Evolutionary conservation across 1,284 basidiomycete genomes (phyloP), one percentile per base, ranked within the genome.

Genomic region (Moniliella sp.): DNA sequence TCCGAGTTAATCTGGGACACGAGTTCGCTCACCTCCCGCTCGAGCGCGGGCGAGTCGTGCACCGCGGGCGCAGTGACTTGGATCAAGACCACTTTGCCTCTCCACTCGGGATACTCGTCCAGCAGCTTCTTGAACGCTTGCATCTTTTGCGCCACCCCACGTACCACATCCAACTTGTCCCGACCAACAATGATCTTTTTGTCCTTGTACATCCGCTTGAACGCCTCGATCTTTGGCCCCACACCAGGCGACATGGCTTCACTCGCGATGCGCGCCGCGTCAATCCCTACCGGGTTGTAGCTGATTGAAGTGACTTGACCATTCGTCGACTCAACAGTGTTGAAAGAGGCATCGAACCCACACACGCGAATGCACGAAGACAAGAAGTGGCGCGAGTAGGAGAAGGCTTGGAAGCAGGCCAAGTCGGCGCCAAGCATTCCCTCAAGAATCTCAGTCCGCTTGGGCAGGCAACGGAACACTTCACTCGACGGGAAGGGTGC

Each of bases 181-280:
- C 91, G 70, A 10, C 84, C 88, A 17, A 97, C 78, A 38, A 97
- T 83, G 53, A 97, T 93, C 70, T 93, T 94, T 70, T 93, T 93
- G 48, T 79, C 83, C 48, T 80, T 75, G 64, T 97, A 97, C 28
- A 94, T 65, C 19, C 75, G 68, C 23, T 74, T 69, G 1, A 97
- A 69, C 0, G 81, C 76, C 36, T 80, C 75, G 19, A 88, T 68
- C 64, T 93, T 94, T 15, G 86, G 86, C 40, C 72, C 64, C 35
- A 97, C 78, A 4, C 80, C 83, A 0, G 79, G 74, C 2, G 75
- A 67, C 32, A 74, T 67, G 17, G 75, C 77, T 59, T 94, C 86
- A 34, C 71, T 67, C 16, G 74, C 72, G 18, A 94, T 84, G 27
- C 86, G 71, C 40, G 78, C 76, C 4, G 84, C 81, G 56, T 97